Evolutionary conservation across 2,329 filamentous ascomycete species (phyloP).

Genomic region (Claviceps sp.): DNA sequence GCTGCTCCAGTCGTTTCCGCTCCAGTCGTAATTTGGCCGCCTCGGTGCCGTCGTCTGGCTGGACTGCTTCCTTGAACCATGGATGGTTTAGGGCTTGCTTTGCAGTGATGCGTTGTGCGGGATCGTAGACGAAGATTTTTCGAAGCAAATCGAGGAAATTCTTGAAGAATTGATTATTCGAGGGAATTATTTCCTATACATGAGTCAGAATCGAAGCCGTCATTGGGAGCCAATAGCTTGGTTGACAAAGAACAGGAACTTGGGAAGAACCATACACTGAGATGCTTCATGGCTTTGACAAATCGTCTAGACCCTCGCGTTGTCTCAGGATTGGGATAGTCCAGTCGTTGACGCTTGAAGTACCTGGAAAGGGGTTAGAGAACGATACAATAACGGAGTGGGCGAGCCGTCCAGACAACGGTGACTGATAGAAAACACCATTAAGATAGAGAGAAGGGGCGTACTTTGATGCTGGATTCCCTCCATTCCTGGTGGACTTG

Average conservation of each 20-base stretch:
- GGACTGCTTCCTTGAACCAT: constrained; percentile 44
- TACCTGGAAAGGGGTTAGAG: constrained; percentile 31
- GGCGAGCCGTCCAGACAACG: background rate
- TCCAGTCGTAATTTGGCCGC: constrained; percentile 37
- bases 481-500: constrained; percentile 39
- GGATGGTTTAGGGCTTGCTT: constrained; percentile 45
- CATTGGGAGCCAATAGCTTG: background rate
- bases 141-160: constrained; percentile 44
- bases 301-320: constrained; percentile 51
- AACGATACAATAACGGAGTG: background rate
- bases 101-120: constrained; percentile 43
- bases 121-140: constrained; percentile 51
- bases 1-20: constrained; percentile 5
- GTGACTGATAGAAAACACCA: background rate
- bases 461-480: constrained; percentile 53
- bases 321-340: constrained; percentile 51
- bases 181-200: constrained; percentile 38
- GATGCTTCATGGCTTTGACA: constrained; percentile 58
- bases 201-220: background rate
- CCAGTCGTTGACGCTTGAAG: constrained; percentile 52
- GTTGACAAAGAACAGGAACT: background rate
- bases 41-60: constrained; percentile 49
- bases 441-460: constrained; percentile 7
- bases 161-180: constrained; percentile 36
- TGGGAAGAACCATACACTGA: constrained; percentile 35